These are phyloP conservation scores for Leccinum incarnatum DNA, from an alignment of 768 basidiomycete species.

Conservation along the genomic window DNA sequence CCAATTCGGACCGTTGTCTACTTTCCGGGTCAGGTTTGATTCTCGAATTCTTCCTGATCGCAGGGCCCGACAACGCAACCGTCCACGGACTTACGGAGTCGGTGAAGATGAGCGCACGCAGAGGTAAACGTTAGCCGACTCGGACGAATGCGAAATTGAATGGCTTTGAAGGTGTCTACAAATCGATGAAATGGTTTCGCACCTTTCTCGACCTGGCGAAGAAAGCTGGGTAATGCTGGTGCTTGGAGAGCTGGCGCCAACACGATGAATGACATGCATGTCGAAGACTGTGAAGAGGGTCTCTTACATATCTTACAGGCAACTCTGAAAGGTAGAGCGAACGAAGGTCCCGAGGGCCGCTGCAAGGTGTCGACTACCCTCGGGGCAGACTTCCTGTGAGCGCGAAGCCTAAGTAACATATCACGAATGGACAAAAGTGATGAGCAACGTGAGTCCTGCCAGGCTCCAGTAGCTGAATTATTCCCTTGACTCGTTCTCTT, in stretches of 20 bases:
- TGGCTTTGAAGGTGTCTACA: conserved; percentile 31
- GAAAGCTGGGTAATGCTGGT: conserved; percentile 33
- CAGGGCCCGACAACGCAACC: not conserved
- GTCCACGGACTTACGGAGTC: conserved; percentile 33
- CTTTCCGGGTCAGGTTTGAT: conserved; percentile 34
- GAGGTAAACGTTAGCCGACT: not conserved
- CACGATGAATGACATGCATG: conserved; percentile 37
- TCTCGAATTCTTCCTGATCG: not conserved
- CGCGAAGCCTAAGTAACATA: conserved; percentile 29
- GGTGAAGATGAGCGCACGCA: conserved; percentile 32
- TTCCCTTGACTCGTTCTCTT: not conserved
- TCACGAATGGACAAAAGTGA: conserved; percentile 30
- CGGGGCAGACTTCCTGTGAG: conserved; percentile 35
- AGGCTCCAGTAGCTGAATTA: not conserved
- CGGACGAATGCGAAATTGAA: not conserved
- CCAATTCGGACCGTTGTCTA: conserved; percentile 44
- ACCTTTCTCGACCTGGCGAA: conserved; percentile 35
- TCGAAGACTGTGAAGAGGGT: conserved; percentile 39
- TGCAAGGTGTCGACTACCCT: conserved; percentile 32
- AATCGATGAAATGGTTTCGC: conserved; percentile 37
- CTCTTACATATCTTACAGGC: conserved; percentile 36
- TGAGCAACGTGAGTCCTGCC: conserved; percentile 36
- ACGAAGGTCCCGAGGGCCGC: conserved; percentile 40
- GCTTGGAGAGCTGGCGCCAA: conserved; percentile 44
- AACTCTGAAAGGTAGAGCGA: conserved; percentile 40